Evolutionary conservation across 345 rosid genomes (phyloP).

Genomic region (Bretschneidera sinensis): DNA sequence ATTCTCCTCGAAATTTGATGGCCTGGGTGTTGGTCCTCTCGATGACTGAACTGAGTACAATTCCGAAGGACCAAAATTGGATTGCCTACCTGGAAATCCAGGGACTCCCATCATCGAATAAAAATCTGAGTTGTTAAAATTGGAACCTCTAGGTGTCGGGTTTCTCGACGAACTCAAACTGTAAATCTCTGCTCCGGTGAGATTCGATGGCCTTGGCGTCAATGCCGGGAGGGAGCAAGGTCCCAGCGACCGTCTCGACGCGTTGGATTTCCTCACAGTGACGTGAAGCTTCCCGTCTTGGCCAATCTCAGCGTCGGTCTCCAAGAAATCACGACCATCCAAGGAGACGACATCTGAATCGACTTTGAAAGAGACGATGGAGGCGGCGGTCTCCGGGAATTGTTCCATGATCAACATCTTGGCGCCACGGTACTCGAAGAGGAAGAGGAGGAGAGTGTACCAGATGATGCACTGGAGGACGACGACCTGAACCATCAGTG

Average conservation of each 20-base stretch:
- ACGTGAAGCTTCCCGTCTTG: conserved; percentile 92
- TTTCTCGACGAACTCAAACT: conserved; percentile 74
- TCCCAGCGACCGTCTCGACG: conserved; percentile 64
- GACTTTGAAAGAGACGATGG: conserved; percentile 86
- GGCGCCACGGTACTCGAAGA: conserved; percentile 92
- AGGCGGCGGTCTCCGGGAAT: conserved; percentile 89
- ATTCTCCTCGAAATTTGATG: conserved; percentile 83
- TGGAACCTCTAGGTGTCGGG: conserved; percentile 87
- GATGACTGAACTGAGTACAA: conserved; percentile 73
- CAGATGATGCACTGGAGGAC: conserved; percentile 95
- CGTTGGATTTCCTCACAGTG: conserved; percentile 78
- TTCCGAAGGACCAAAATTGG: conserved; percentile 87
- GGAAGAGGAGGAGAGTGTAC: conserved; percentile 86
- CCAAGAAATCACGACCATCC: conserved; percentile 69
- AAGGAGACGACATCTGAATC: conserved; percentile 88
- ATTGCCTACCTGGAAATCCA: conserved; percentile 58
- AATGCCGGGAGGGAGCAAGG: conserved; percentile 48
- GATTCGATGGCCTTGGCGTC: conserved; percentile 87
- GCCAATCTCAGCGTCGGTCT: conserved; percentile 82
- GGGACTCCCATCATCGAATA: conserved; percentile 85
- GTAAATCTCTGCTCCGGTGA: conserved; percentile 91
- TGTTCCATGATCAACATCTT: conserved; percentile 85
- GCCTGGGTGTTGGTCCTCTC: conserved; percentile 72
- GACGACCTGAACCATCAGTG: conserved; percentile 88
- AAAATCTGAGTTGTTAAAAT: conserved; percentile 81